Conservation (phyloP, 2,329 filamentous ascomycete genomes). For the Corinectria fuckeliana region DNA sequence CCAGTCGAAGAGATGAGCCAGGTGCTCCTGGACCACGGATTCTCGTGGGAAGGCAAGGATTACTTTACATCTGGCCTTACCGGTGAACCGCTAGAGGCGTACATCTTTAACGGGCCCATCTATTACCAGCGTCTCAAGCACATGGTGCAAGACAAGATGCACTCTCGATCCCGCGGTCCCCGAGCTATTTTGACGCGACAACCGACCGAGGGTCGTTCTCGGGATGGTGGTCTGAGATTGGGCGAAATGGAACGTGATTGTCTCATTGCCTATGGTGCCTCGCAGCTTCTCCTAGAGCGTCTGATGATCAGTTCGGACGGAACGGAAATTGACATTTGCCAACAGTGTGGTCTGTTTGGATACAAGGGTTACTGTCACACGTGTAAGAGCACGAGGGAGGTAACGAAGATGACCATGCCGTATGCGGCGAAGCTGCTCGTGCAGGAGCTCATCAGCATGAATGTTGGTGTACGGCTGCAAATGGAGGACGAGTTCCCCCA, state of each 20-base stretch:
- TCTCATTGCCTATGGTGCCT: conserved; percentile 94
- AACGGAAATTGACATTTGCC: conserved; percentile 91
- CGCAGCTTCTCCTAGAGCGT: conserved; percentile 87
- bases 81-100: conserved; percentile 90
- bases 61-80: conserved; percentile 96
- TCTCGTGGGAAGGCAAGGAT: conserved; percentile 97
- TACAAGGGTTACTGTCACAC: conserved; percentile 95
- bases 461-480: conserved; percentile 91
- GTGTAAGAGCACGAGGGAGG: conserved; percentile 82
- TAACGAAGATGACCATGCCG: conserved; percentile 94
- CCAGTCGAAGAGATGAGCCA: conserved; percentile 88
- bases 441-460: conserved; percentile 98
- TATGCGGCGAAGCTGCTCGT: conserved; percentile 96
- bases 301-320: conserved; percentile 95
- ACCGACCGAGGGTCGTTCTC: conserved; percentile 92
- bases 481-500: conserved; percentile 92
- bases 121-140: conserved; percentile 99
- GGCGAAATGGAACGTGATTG: conserved; percentile 99
- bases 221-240: conserved; percentile 88
- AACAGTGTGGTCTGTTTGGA: conserved; percentile 92
- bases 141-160: conserved; percentile 99
- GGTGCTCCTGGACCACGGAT: conserved; percentile 84
- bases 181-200: conserved; percentile 92
- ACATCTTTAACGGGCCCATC: conserved; percentile 98
- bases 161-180: conserved; percentile 89